Conservation (phyloP, 164 flowering plant species). For the Magnolia changhungtana region DNA sequence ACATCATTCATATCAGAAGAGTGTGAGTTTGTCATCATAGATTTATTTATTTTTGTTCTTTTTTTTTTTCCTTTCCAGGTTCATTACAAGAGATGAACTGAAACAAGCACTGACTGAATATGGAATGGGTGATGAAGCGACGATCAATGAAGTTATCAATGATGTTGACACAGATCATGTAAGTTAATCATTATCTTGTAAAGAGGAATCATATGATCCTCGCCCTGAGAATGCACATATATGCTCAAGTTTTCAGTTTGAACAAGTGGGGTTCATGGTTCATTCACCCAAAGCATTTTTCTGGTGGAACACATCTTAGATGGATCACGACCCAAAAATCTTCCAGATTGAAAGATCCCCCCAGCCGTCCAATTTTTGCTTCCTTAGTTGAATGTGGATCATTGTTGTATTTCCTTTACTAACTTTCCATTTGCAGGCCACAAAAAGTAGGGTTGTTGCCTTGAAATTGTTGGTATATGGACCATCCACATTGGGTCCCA, state of each 20-base stretch:
- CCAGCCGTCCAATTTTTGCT: too few relatives aligned
- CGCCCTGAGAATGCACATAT: neutral
- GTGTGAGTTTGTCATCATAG: neutral
- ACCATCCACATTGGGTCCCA: too few relatives aligned
- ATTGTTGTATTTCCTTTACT: too few relatives aligned
- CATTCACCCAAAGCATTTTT: neutral
- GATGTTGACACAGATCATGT: conserved; percentile 84
- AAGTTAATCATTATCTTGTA: conserved; percentile 8
- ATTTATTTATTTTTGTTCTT: neutral
- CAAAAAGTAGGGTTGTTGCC: too few relatives aligned
- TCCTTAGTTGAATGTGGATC: too few relatives aligned
- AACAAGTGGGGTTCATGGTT: neutral
- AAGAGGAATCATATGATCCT: neutral
- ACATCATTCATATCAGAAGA: neutral
- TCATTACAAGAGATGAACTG: conserved; percentile 86
- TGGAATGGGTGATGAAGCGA: conserved; percentile 86
- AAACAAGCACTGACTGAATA: conserved; percentile 66
- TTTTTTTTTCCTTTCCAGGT: conserved; percentile 33
- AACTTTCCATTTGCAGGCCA: too few relatives aligned
- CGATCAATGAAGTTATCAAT: conserved; percentile 68
- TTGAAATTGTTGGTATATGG: too few relatives aligned
- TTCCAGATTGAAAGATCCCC: neutral
- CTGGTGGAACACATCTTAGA: neutral
- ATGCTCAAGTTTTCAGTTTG: neutral
- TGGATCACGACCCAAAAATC: neutral